Evolutionary conservation across 2,329 filamentous ascomycete species (phyloP).

Genomic region (Pseudogymnoascus sp.): DNA sequence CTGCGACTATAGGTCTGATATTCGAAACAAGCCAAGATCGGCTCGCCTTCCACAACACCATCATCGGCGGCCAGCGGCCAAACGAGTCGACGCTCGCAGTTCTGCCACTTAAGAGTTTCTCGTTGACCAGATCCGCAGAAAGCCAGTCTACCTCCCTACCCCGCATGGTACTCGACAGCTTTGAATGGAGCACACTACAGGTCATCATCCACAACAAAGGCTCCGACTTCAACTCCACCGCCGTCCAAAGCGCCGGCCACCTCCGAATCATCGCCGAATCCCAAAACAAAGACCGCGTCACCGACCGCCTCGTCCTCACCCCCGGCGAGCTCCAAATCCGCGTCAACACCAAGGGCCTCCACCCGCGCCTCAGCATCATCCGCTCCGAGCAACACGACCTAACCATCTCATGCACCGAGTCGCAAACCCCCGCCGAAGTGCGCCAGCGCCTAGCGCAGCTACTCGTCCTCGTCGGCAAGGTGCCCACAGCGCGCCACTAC

Average conservation of each 20-base stretch:
- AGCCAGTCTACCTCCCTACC: conserved; percentile 22
- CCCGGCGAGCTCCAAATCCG: conserved; percentile 64
- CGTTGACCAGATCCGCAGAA: conserved; percentile 48
- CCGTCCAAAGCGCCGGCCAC: conserved; percentile 59
- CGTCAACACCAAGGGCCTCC: conserved; percentile 39
- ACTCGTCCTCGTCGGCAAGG: conserved; percentile 31
- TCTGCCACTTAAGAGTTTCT: conserved; percentile 55
- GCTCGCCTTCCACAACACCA: conserved; percentile 58
- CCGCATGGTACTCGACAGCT: conserved; percentile 22
- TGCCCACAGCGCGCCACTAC: conserved; percentile 55
- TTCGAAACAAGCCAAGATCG: conserved; percentile 68
- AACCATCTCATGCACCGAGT: conserved; percentile 65
- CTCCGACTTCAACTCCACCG: conserved; percentile 39
- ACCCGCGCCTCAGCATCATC: conserved; percentile 55
- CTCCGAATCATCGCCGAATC: conserved; percentile 69
- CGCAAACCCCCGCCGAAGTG: conserved; percentile 52
- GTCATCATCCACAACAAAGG: conserved; percentile 61
- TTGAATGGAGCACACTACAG: conserved; percentile 57
- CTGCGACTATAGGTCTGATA: conserved; percentile 63
- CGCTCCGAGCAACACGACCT: conserved; percentile 69
- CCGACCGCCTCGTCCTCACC: conserved; percentile 73
- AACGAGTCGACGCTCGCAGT: conserved; percentile 62
- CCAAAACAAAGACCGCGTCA: conserved; percentile 60
- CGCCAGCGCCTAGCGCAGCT: conserved; percentile 52
- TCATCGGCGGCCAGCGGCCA: conserved; percentile 49